These are phyloP conservation scores for Colletotrichum trifolii DNA, from an alignment of 2,329 filamentous ascomycete genomes.

Conservation along the genomic window DNA sequence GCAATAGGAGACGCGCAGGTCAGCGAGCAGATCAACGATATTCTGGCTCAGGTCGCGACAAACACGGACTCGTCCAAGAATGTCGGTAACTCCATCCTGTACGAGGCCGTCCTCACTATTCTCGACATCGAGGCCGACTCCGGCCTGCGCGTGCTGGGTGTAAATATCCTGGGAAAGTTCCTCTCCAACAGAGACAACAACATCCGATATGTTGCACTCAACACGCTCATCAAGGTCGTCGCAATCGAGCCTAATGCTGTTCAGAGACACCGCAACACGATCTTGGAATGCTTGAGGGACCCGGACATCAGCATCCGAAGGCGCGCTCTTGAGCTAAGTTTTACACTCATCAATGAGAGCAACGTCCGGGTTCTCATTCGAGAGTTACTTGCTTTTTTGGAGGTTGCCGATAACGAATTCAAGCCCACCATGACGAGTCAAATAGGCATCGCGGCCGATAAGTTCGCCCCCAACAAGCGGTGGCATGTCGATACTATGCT, in stretches of 20 bases:
- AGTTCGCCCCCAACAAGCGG: conserved; percentile 94
- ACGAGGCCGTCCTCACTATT: conserved; percentile 96
- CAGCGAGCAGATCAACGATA: conserved; percentile 98
- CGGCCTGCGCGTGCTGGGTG: conserved; percentile 90
- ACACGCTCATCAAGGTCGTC: conserved; percentile 97
- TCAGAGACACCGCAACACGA: conserved; percentile 96
- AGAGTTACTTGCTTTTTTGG: conserved; percentile 92
- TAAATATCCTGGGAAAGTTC: conserved; percentile 99
- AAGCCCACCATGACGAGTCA: conserved; percentile 98
- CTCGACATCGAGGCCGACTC: conserved; percentile 98
- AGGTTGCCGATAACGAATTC: conserved; percentile 98
- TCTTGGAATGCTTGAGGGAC: conserved; percentile 93
- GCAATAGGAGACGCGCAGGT: conserved; percentile 87
- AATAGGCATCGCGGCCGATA: conserved; percentile 95
- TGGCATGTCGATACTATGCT: conserved; percentile 99
- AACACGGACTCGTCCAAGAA: conserved; percentile 99
- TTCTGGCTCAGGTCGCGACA: conserved; percentile 94
- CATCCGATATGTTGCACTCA: conserved; percentile 96
- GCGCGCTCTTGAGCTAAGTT: conserved; percentile 95
- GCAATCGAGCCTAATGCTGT: conserved; percentile 98
- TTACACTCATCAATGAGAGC: conserved; percentile 96
- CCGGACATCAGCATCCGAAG: conserved; percentile 98
- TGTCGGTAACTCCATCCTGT: conserved; percentile 96
- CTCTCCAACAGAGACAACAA: conserved; percentile 99
- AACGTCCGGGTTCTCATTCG: conserved; percentile 95